Evolutionary conservation across 768 basidiomycete species (phyloP), one percentile per base, ranked within the genome.

Genomic region (Rhizopogon sp.): DNA sequence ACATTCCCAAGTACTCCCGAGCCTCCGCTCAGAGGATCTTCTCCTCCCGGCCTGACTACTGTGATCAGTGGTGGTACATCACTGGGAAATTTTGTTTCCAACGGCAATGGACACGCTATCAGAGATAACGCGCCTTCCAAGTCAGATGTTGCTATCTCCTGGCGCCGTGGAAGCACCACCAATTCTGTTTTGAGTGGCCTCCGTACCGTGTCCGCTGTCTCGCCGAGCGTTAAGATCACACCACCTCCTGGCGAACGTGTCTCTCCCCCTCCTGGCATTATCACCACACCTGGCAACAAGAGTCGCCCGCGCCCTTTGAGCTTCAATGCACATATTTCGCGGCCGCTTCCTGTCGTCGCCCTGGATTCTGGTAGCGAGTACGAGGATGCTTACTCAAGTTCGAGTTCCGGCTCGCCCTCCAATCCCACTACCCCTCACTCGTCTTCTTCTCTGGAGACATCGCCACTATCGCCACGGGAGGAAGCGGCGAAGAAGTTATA

Each of bases 401-500:
- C 76, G 20, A 82, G 81, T 22, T 87, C 85, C 16, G 71, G 72
- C 45, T 83, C 82, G 35, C 74, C 75, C 58, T 84, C 85, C n/a
- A 85, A 89, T 55, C 90, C 90, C 3, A 82, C 84, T 42, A 90
- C 89, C 1, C 88, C 90, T 10, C 81, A 81, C 60, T 87, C 88
- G 16, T 79, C 84, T 42, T 80, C 84, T 44, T 88, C 86, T 39
- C 64, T 63, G 50, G 76, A 75, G 20, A 63, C 64, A 2, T 72
- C 71, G 58, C 81, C 85, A 53, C 82, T 92, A 62, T 90, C 88
- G 72, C 87, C 87, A 67, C 87, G 90, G 74, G 90, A 93, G 72
- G 90, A 91, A 73, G 90, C 84, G 10, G 70, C 85, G 40, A 93
- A 90, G 82, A 90, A 88, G 73, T 71, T 91, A 56, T 93, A 90